phyloP scores from a whole-genome alignment of 2,329 filamentous ascomycete species.

The Dactylonectria estremocensis region DNA sequence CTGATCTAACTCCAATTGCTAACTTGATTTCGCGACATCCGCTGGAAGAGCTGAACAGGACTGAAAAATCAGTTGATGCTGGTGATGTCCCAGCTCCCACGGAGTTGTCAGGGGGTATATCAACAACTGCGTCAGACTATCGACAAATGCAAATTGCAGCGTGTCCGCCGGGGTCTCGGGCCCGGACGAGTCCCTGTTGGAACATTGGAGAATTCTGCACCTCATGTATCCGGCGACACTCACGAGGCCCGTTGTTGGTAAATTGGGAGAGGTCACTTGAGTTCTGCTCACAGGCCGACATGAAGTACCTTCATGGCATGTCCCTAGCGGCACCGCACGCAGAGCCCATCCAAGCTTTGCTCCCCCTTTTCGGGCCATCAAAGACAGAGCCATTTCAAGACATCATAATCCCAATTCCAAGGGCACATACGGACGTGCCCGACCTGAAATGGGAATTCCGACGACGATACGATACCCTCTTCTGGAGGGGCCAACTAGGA shows the following conservation, averaged over 20 bases:
- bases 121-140: slow-evolving; percentile 51
- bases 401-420: slow-evolving; percentile 78
- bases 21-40: slow-evolving; percentile 50
- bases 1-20: slow-evolving; percentile 48
- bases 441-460: slow-evolving; percentile 65
- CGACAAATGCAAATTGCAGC: slow-evolving; percentile 63
- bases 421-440: slow-evolving; percentile 60
- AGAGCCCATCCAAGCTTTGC: slow-evolving; percentile 74
- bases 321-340: slow-evolving; percentile 76
- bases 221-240: slow-evolving; percentile 75
- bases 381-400: slow-evolving; percentile 82
- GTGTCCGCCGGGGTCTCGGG: slow-evolving; percentile 75
- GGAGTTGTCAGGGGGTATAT: not conserved
- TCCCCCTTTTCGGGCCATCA: slow-evolving; percentile 83
- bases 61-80: slow-evolving; percentile 8
- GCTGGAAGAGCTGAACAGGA: slow-evolving; percentile 18
- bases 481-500: slow-evolving; percentile 82
- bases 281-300: slow-evolving; percentile 83
- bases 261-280: slow-evolving; percentile 77
- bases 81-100: not conserved
- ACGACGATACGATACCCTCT: slow-evolving; percentile 75
- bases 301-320: slow-evolving; percentile 81
- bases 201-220: slow-evolving; percentile 76
- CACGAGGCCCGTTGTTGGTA: slow-evolving; percentile 75
- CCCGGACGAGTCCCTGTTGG: slow-evolving; percentile 73